A percentile compares a stretch with the other conserved stretches of the same genome.
Conservation (phyloP, 192 early-diverging fungal species). For the Geranomyces michiganensis region DNA sequence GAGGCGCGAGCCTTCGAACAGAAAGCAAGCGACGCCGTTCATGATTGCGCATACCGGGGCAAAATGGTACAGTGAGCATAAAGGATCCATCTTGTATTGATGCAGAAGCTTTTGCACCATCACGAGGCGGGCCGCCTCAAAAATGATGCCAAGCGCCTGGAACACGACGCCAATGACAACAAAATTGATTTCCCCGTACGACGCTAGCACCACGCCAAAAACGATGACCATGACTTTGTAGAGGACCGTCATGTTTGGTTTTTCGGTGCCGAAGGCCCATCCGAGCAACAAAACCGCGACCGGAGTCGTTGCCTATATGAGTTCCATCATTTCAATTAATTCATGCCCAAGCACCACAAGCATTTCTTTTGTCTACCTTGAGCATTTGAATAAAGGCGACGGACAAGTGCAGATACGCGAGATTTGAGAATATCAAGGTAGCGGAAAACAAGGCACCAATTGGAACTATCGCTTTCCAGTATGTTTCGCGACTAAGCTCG, state of each 20-base stretch:
- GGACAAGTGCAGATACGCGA: slow-evolving; percentile 42
- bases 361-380: slow-evolving; percentile 12
- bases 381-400: slow-evolving; percentile 49
- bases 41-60: slow-evolving; percentile 46
- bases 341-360: neutral
- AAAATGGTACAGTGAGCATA: slow-evolving; percentile 40
- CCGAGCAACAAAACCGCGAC: slow-evolving; percentile 32
- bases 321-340: slow-evolving; percentile 2
- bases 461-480: slow-evolving; percentile 27
- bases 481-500: neutral
- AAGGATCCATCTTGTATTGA: slow-evolving; percentile 40
- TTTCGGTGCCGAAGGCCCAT: slow-evolving; percentile 12
- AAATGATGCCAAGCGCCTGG: slow-evolving; percentile 31
- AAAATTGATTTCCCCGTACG: slow-evolving; percentile 40
- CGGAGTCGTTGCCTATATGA: slow-evolving; percentile 36
- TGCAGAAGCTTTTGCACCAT: slow-evolving; percentile 41
- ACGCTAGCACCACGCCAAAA: slow-evolving; percentile 37
- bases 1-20: slow-evolving; percentile 27
- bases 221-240: slow-evolving; percentile 37
- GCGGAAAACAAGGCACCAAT: slow-evolving; percentile 38
- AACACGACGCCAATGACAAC: slow-evolving; percentile 30
- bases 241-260: slow-evolving; percentile 18
- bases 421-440: slow-evolving; percentile 37
- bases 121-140: slow-evolving; percentile 39
- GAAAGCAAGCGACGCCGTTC: slow-evolving; percentile 35